Evolutionary conservation across 208 protist species (phyloP), one percentile per base, ranked within the genome.

Genomic region (Acanthamoeba sp.): DNA sequence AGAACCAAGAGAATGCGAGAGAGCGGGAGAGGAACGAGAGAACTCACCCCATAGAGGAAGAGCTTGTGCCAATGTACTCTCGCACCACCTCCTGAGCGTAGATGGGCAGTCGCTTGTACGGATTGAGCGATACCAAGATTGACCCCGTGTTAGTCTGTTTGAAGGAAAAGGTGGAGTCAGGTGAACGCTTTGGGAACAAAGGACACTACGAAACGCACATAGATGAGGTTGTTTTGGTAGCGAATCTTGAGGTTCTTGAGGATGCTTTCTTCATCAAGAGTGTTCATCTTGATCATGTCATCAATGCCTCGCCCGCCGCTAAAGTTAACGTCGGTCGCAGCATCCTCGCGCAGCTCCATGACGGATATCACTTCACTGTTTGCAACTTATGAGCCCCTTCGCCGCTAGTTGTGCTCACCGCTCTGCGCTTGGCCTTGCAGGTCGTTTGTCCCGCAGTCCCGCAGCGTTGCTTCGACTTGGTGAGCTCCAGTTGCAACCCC

Each of bases 81-180:
- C 93, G 73, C 1, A 96, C 88, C 38, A 93, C 88, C 4, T 93
- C 80, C 18, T 91, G 84, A 24, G 94, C 91, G 50, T 97, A 97
- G 22, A 97, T 94, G 57, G 87, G 80, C 1, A 97, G 57, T 0
- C 91, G 66, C 66, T 96, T 80, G 50, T 97, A 97, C 20, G 96
- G 96, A 87, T 97, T 97, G 3, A 97, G 89, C 5, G 96, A 95
- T 1, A 97, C 94, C 27, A 97, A 93, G 64, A 97, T 97, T 10
- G 96, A 96, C 3, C 96, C 96, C 20, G 94, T 95, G 62, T 96
- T 94, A 36, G 95, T 96, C 94, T 95, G 52, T 40, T 62, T 14
- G 18, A 24, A 38, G 14, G 62, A 16, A 20, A 5, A 9, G 10
- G 6, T 1, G 27, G 9, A 71, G 20, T 32, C 10, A 20, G 40